Evolutionary conservation across 164 flowering plant species (phyloP).

Genomic region (Cinnamomum chago): DNA sequence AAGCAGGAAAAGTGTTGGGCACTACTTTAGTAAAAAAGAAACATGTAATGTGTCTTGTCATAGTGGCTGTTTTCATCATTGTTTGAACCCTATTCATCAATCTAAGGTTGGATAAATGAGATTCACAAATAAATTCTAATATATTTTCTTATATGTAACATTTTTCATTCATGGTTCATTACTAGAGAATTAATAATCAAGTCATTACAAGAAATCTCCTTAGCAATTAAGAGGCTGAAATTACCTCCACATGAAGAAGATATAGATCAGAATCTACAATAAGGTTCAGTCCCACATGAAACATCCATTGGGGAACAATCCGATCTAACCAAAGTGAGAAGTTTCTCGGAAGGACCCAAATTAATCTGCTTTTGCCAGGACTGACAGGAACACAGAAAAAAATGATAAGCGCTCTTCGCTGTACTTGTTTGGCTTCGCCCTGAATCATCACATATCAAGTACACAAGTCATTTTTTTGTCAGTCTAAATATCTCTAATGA

Average conservation of each 20-base stretch:
- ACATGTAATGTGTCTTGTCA: background rate
- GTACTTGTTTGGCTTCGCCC: slow-evolving; percentile 18
- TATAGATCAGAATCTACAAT: slow-evolving; percentile 82
- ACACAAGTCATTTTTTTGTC: too few relatives aligned
- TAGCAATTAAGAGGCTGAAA: background rate
- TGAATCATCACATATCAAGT: slow-evolving; percentile 15
- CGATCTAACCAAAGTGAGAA: slow-evolving; percentile 64
- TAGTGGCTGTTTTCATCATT: too few relatives aligned
- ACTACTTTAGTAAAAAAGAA: background rate
- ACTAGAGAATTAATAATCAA: background rate
- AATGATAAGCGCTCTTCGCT: slow-evolving; percentile 36
- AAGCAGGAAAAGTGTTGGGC: background rate
- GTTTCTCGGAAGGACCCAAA: slow-evolving; percentile 80
- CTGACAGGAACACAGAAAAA: slow-evolving; percentile 82
- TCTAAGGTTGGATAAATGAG: too few relatives aligned
- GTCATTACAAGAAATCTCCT: background rate
- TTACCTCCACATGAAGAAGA: slow-evolving; percentile 88
- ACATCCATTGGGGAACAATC: slow-evolving; percentile 74
- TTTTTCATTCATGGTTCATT: background rate
- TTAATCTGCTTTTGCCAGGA: slow-evolving; percentile 85
- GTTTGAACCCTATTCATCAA: too few relatives aligned
- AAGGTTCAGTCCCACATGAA: slow-evolving; percentile 74
- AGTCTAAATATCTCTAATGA: too few relatives aligned
- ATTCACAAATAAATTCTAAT: too few relatives aligned
- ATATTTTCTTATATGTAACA: background rate